Evolutionary conservation across 495 filamentous ascomycete genomes (phyloP).

Genomic region (Cudoniella acicularis): DNA sequence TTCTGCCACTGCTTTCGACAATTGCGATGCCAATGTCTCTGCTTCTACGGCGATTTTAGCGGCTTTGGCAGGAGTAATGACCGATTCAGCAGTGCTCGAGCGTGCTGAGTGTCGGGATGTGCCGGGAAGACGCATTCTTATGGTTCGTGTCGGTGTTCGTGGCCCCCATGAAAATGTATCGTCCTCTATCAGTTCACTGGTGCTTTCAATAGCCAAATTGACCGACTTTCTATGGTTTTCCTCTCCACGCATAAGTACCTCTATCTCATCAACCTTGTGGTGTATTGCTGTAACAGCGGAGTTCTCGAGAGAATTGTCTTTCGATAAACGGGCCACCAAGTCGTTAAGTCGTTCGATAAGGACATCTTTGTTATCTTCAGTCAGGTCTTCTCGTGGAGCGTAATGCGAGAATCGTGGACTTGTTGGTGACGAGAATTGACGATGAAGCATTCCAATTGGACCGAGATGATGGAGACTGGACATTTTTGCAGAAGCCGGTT

Average conservation of each 20-base stretch:
- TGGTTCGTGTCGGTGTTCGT: slow-evolving; percentile 7
- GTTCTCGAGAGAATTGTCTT: slow-evolving; percentile 11
- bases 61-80: slow-evolving; percentile 22
- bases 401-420: not conserved
- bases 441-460: slow-evolving; percentile 16
- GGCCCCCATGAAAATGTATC: slow-evolving; percentile 24
- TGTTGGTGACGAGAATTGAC: slow-evolving; percentile 19
- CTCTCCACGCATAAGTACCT: slow-evolving; percentile 7
- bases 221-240: not conserved
- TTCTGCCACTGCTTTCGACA: slow-evolving; percentile 34
- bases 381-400: slow-evolving; percentile 8
- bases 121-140: slow-evolving; percentile 16
- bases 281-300: slow-evolving; percentile 18
- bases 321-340: slow-evolving; percentile 35
- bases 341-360: slow-evolving; percentile 46
- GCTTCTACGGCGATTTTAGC: slow-evolving; percentile 36
- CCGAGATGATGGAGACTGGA: slow-evolving; percentile 25
- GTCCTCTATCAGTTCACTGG: not conserved
- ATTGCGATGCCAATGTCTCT: slow-evolving; percentile 35
- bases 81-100: not conserved
- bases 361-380: slow-evolving; percentile 43
- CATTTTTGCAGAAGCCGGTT: slow-evolving; percentile 22
- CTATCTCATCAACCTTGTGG: slow-evolving; percentile 20
- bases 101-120: not conserved
- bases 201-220: not conserved